Evolutionary conservation across 1,284 basidiomycete species (phyloP).

Genomic region (Cryptococcus neoformans): DNA sequence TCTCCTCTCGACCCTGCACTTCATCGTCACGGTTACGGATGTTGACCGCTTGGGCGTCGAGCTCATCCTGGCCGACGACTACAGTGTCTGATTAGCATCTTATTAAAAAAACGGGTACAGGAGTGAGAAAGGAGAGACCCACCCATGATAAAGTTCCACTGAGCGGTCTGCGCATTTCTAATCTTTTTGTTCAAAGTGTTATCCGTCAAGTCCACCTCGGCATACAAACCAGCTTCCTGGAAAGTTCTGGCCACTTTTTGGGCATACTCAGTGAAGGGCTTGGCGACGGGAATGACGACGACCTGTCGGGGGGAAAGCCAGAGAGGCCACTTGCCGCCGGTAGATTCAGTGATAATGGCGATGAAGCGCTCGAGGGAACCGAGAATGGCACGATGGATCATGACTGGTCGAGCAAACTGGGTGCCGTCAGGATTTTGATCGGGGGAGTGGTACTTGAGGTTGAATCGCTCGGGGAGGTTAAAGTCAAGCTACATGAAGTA

Average conservation of each 20-base stretch:
- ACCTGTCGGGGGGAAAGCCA: constrained; percentile 97
- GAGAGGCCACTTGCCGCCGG: constrained; percentile 99
- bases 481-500: constrained; percentile 77
- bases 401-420: constrained; percentile 77
- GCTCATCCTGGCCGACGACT: constrained; percentile 95
- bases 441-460: constrained; percentile 80
- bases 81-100: constrained; percentile 4
- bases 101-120: neutral
- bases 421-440: constrained; percentile 49
- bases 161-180: constrained; percentile 83
- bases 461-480: constrained; percentile 97
- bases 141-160: constrained; percentile 96
- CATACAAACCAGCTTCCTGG: constrained; percentile 69
- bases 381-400: constrained; percentile 97
- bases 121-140: constrained; percentile 28
- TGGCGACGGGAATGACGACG: constrained; percentile 89
- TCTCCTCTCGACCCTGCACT: constrained; percentile 47
- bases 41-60: constrained; percentile 81
- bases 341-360: constrained; percentile 96
- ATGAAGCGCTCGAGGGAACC: constrained; percentile 96
- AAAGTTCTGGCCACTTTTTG: constrained; percentile 70
- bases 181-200: constrained; percentile 98
- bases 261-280: constrained; percentile 82
- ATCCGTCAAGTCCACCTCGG: constrained; percentile 87
- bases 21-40: constrained; percentile 89